phyloP scores from a whole-genome alignment of 495 filamentous ascomycete genomes.

The Neurospora sp. region DNA sequence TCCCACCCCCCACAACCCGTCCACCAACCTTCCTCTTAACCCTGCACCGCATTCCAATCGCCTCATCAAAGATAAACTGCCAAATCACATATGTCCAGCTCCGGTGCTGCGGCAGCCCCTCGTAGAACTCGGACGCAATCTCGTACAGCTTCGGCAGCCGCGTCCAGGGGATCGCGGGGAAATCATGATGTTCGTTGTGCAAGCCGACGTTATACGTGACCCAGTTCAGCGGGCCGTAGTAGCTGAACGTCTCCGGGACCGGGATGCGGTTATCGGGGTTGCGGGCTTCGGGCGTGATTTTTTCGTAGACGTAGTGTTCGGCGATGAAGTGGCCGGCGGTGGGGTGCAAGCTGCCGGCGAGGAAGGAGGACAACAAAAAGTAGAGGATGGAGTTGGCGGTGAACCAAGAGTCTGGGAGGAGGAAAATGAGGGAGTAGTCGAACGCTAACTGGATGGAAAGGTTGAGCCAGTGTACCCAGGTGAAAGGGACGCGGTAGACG shows the following conservation, averaged over 20 bases:
- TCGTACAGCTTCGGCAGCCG: constrained; percentile 59
- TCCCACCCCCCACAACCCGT: constrained; percentile 44
- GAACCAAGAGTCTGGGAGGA: constrained; percentile 24
- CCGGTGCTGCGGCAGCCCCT: constrained; percentile 70
- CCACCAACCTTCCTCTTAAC: constrained; percentile 84
- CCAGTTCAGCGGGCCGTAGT: constrained; percentile 88
- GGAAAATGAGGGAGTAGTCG: constrained; percentile 56
- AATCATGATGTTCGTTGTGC: constrained; percentile 99
- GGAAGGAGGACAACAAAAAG: constrained; percentile 76
- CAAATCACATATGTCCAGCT: constrained; percentile 92
- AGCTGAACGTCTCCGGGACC: constrained; percentile 91
- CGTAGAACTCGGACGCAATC: constrained; percentile 90
- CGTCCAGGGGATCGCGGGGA: constrained; percentile 95
- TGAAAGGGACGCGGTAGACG: constrained; percentile 82
- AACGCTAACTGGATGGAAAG: constrained; percentile 65
- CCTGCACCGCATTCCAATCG: constrained; percentile 80
- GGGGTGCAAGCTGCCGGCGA: constrained; percentile 88
- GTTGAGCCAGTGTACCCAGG: constrained; percentile 75
- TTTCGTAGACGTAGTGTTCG: constrained; percentile 96
- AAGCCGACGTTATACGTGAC: constrained; percentile 94
- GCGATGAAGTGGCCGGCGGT: constrained; percentile 98
- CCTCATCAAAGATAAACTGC: constrained; percentile 84
- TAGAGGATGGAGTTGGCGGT: constrained; percentile 60
- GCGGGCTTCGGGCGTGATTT: constrained; percentile 45
- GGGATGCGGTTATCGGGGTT: constrained; percentile 49